A percentile compares a stretch with the other conserved stretches of the same genome.
Evolutionary conservation across 2,329 filamentous ascomycete genomes (phyloP).

Genomic region (Macrophomina tecta): DNA sequence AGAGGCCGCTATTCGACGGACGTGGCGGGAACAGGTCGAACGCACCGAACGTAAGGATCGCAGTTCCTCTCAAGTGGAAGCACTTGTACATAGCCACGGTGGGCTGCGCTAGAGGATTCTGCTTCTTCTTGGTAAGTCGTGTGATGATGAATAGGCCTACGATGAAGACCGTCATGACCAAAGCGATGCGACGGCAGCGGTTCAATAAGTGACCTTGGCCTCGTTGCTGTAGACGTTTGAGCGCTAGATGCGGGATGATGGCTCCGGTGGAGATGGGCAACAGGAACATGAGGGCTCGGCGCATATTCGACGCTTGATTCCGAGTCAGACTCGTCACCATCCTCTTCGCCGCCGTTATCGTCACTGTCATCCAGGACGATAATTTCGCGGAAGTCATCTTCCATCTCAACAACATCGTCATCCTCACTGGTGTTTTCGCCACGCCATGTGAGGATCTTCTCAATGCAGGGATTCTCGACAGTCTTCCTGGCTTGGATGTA

Average conservation of each 20-base stretch:
- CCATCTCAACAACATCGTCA: slow-evolving; percentile 58
- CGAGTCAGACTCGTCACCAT: slow-evolving; percentile 33
- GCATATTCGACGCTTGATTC: slow-evolving; percentile 17
- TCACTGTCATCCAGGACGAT: slow-evolving; percentile 69
- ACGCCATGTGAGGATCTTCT: slow-evolving; percentile 66
- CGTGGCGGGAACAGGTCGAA: neutral
- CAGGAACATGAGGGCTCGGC: slow-evolving; percentile 36
- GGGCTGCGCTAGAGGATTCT: neutral
- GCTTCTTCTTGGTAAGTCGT: slow-evolving; percentile 1
- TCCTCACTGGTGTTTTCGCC: slow-evolving; percentile 58
- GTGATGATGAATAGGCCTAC: neutral
- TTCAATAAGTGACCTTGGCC: slow-evolving; percentile 28
- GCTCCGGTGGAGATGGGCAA: slow-evolving; percentile 41
- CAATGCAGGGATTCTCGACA: slow-evolving; percentile 62
- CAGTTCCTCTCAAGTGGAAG: neutral
- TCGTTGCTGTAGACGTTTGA: slow-evolving; percentile 27
- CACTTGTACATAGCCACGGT: neutral
- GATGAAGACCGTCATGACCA: neutral
- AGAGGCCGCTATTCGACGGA: neutral
- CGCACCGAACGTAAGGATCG: neutral
- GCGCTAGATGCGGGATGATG: slow-evolving; percentile 36
- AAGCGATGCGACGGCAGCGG: neutral
- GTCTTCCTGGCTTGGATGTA: slow-evolving; percentile 51
- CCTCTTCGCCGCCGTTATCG: slow-evolving; percentile 49
- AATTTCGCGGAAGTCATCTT: slow-evolving; percentile 68